Percentiles rank a stretch among this genome's conserved stretches.
Evolutionary conservation across 768 basidiomycete species (phyloP).

Genomic region (Boletus sp.): DNA sequence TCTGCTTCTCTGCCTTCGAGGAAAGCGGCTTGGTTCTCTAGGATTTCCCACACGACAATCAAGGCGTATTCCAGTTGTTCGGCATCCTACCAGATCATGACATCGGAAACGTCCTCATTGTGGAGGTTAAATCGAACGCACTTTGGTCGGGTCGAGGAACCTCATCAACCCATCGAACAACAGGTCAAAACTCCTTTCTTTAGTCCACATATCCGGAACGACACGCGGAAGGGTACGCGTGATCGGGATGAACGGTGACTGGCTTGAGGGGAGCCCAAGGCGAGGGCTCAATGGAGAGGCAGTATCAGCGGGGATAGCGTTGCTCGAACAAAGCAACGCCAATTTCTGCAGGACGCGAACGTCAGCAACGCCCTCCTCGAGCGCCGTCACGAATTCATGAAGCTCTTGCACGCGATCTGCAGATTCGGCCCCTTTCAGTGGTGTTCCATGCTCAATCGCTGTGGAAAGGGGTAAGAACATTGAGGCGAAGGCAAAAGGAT

Average conservation of each 20-base stretch:
- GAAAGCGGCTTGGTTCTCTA: constrained; percentile 67
- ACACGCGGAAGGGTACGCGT: constrained; percentile 37
- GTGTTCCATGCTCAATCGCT: constrained; percentile 46
- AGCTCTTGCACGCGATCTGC: constrained; percentile 49
- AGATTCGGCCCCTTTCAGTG: constrained; percentile 38
- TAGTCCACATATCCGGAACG: constrained; percentile 66
- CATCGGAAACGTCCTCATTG: not conserved
- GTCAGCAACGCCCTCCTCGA: constrained; percentile 53
- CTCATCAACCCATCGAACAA: constrained; percentile 63
- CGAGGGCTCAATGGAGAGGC: constrained; percentile 54
- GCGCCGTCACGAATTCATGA: constrained; percentile 46
- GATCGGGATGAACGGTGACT: constrained; percentile 52
- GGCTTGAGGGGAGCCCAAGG: constrained; percentile 48
- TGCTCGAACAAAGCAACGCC: constrained; percentile 57
- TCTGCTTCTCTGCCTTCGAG: constrained; percentile 80
- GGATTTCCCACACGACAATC: constrained; percentile 79
- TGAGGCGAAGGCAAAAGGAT: not conserved
- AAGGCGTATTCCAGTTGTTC: constrained; percentile 74
- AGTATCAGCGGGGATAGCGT: constrained; percentile 43
- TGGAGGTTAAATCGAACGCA: constrained; percentile 32
- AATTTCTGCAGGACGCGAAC: constrained; percentile 60
- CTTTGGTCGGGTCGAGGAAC: constrained; percentile 62
- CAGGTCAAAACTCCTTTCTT: constrained; percentile 64
- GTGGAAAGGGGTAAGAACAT: constrained; percentile 9
- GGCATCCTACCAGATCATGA: constrained; percentile 42